phyloP scores from a whole-genome alignment of 768 basidiomycete species.

The Collybia sordida region DNA sequence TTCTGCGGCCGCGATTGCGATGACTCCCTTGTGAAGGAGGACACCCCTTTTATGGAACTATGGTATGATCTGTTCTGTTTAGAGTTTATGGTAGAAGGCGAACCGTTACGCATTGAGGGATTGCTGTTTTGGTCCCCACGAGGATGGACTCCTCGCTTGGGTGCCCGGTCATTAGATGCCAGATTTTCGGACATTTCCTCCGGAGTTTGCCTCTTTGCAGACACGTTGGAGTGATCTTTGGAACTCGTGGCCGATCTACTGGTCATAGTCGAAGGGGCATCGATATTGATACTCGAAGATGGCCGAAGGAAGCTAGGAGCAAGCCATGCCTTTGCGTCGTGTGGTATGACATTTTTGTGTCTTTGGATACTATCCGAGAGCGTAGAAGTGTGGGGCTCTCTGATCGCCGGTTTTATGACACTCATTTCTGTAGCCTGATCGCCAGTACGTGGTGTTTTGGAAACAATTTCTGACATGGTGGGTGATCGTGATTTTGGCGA shows the following conservation, averaged over 20 bases:
- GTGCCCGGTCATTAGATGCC: too few relatives aligned
- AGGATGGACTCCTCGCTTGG: neutral
- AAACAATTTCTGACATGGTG: too few relatives aligned
- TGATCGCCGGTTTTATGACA: too few relatives aligned
- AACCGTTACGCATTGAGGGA: neutral
- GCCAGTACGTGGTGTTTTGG: too few relatives aligned
- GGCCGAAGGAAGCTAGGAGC: slow-evolving; percentile 17
- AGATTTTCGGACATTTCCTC: too few relatives aligned
- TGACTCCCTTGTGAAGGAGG: too few relatives aligned
- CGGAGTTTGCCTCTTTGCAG: too few relatives aligned
- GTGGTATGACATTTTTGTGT: slow-evolving; percentile 4
- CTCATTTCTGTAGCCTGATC: too few relatives aligned
- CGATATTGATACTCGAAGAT: neutral
- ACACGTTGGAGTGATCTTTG: too few relatives aligned
- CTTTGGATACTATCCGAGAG: too few relatives aligned
- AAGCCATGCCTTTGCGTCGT: slow-evolving; percentile 17
- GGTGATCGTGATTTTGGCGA: too few relatives aligned
- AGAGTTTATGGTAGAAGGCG: neutral
- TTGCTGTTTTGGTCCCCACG: slow-evolving; percentile 7
- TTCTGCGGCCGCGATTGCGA: slow-evolving; percentile 3
- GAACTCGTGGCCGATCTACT: neutral
- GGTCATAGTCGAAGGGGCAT: neutral
- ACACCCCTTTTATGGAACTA: neutral
- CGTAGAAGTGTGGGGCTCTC: too few relatives aligned
- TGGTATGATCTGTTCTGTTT: neutral